Evolutionary conservation across 169 alveolate species (phyloP), one percentile per base, ranked within the genome.

Genomic region (Plasmodium chabaudi): DNA sequence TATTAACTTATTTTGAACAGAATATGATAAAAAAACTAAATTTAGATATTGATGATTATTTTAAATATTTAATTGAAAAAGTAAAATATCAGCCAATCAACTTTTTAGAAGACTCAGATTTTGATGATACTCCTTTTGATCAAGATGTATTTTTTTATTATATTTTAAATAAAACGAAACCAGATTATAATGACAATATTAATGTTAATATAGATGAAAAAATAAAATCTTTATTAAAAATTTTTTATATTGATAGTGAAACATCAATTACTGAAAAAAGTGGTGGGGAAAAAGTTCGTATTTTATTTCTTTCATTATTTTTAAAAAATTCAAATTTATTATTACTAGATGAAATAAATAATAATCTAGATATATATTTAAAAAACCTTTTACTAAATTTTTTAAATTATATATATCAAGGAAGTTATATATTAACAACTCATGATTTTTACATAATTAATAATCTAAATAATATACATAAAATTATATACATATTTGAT

Each of bases 221-320:
- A 53, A 73, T 94, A 46, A 90, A 79, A 46, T 87, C 89, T 17
- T 72, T 89, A 49, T 51, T 94, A 72, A 68, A 93, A n/a, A 69
- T 86, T 17, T 94, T 94, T 69, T 92, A 92, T 53, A 61, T 94
- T 19, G 79, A 69, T 53, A 94, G 93, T 70, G 56, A 61, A 34
- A 88, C 92, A 47, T 27, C 87, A 6, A 70, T 94, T 25, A 79
- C 86, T 15, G 91, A 88, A 15, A 75, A 89, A 49, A 89, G 94
- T 34, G 93, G 92, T 34, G 96, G 96, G 17, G 96, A 94, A 44
- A 87, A 93, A 60, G 91, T 93, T 1, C 72, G 96, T 15, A 79
- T 94, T 27, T 51, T 89, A 27, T 61, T 94, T 59, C 89, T 94
- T 21, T 73, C 93, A 46, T 75, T 88, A 60, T 92, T 94, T 87